Evolutionary conservation across 371 early-diverging fungal genomes (phyloP), one percentile per base, ranked within the genome.

Genomic region (Parasitella parasitica): DNA sequence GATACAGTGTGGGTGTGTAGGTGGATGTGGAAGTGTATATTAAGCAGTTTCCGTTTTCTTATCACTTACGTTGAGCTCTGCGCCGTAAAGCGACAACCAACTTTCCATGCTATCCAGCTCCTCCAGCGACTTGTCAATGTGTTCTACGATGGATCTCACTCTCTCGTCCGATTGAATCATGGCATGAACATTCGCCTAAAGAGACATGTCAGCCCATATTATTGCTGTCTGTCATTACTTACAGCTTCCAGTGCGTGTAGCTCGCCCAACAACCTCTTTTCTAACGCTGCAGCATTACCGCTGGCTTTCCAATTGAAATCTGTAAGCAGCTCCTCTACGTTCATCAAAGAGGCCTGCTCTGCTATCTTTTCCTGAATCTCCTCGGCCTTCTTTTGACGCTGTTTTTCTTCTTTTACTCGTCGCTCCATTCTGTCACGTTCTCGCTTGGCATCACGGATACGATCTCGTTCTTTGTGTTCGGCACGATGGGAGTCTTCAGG

Each of bases 81-180:
- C 84, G 16, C 90, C 90, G 73, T 95, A 96, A 34, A 91, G 82
- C 13, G 80, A 73, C 27, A 96, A 76, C 95, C 95, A 94, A 30
- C 83, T 86, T 61, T 95, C 94, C 83, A 95, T 91, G 46, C 76
- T 81, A 49, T 91, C 90, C 38, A 97, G 75, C 56, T 94, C 91
- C 18, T 77, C 59, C 22, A 94, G 79, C 2, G 95, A 91, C 24
- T 78, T 80, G 54, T 97, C 94, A 28, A 96, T 86, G 57, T 94
- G 89, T 18, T 76, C 79, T 16, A 94, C 84, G 22, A 97, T 89
- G 4, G 83, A 77, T 46, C 87, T 82, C n/a, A 94, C 94, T 57
- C 91, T 84, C 57, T 89, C 88, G 63, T 95, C 96, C 18, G 95
- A 91, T 69, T 94, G 91, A 35, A 97, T 91, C 59, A 97, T 93